phyloP scores from a whole-genome alignment of 2,329 filamentous ascomycete genomes.

The Scolecobasidium constrictum region DNA sequence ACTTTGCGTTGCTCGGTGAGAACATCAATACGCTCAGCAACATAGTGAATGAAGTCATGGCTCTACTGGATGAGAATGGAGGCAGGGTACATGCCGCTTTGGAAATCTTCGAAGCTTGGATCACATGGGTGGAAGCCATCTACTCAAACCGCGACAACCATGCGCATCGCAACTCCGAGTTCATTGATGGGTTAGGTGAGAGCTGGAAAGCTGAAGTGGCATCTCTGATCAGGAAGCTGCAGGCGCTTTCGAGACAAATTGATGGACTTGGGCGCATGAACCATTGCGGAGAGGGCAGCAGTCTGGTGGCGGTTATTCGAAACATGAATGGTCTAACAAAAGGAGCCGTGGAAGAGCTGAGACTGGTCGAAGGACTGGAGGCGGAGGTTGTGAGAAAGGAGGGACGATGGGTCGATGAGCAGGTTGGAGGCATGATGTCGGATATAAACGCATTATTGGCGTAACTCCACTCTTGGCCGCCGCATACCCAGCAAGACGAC shows the following conservation, averaged over 20 bases:
- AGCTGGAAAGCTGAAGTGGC: slow-evolving; percentile 23
- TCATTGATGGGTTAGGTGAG: slow-evolving; percentile 7
- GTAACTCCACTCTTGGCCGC: too few relatives aligned
- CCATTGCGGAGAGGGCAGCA: slow-evolving; percentile 3
- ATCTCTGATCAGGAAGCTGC: slow-evolving; percentile 23
- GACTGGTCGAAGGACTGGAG: slow-evolving; percentile 23
- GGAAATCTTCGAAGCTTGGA: slow-evolving; percentile 23
- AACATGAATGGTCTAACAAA: slow-evolving; percentile 21
- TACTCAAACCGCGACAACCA: slow-evolving; percentile 15
- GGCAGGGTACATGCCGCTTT: slow-evolving; percentile 22
- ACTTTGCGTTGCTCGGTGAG: slow-evolving; percentile 20
- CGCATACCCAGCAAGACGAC: too few relatives aligned
- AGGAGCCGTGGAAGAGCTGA: slow-evolving; percentile 23
- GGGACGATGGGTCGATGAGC: slow-evolving; percentile 23
- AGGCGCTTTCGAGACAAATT: slow-evolving; percentile 20
- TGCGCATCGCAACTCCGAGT: background rate
- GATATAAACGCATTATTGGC: background rate
- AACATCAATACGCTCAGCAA: slow-evolving; percentile 24
- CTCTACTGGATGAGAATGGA: slow-evolving; percentile 19
- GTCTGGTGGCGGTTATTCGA: slow-evolving; percentile 24
- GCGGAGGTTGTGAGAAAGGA: slow-evolving; percentile 20
- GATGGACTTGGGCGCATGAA: slow-evolving; percentile 19
- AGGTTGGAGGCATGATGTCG: background rate
- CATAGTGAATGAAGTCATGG: slow-evolving; percentile 25
- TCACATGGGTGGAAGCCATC: slow-evolving; percentile 19